phyloP scores from a whole-genome alignment of 768 basidiomycete species.

The Lactarius akahatsu region DNA sequence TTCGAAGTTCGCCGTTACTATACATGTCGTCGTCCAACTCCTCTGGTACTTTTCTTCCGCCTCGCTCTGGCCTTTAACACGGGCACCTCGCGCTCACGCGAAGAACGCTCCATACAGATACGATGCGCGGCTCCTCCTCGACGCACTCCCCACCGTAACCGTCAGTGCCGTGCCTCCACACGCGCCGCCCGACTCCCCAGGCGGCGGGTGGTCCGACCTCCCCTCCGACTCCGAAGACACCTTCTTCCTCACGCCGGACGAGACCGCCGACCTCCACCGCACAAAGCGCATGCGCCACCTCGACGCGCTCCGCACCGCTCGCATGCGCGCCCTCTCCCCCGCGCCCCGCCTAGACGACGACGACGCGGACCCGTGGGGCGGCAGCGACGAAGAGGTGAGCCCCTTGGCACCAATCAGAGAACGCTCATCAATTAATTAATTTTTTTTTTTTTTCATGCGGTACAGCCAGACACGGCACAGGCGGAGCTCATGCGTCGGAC shows the following conservation, averaged over 20 bases:
- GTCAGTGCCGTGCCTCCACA: conserved; percentile 20
- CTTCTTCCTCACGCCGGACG: conserved; percentile 71
- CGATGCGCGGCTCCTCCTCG: conserved; percentile 74
- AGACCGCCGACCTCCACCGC: conserved; percentile 62
- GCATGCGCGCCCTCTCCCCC: conserved; percentile 57
- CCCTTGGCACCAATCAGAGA: neutral
- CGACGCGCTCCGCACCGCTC: conserved; percentile 58
- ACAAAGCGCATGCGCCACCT: conserved; percentile 66
- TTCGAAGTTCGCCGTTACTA: neutral
- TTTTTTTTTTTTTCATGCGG: neutral
- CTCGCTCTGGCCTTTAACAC: conserved; percentile 29
- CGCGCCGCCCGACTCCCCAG: conserved; percentile 46
- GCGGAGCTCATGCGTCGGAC: conserved; percentile 72
- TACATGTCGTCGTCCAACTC: neutral
- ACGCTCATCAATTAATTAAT: neutral
- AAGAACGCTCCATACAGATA: conserved; percentile 50
- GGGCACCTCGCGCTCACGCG: conserved; percentile 2
- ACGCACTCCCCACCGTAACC: conserved; percentile 41
- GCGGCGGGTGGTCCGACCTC: conserved; percentile 79
- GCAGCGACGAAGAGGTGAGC: conserved; percentile 67
- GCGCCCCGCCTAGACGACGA: conserved; percentile 32
- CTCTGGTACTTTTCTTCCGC: conserved; percentile 4
- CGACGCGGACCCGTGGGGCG: conserved; percentile 59
- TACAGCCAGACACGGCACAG: conserved; percentile 59
- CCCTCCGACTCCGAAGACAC: conserved; percentile 85